Percentiles rank a stretch among this genome's conserved stretches.
Conservation (phyloP, 2,329 filamentous ascomycete species). For the Scopulariopsis brevicaulis region DNA sequence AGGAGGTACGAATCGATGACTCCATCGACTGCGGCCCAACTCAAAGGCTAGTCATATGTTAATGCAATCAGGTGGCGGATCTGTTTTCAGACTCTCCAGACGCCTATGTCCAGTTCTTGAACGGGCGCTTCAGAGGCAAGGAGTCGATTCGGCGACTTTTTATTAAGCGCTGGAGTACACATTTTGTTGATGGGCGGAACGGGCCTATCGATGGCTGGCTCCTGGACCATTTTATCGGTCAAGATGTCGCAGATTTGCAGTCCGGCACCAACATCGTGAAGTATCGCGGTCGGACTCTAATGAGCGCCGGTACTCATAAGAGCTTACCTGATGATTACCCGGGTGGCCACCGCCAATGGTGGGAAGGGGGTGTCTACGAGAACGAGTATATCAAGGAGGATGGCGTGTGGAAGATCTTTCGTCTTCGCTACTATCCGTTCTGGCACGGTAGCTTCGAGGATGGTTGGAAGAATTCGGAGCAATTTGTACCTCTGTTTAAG, state of each 20-base stretch:
- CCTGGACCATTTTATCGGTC: too few relatives aligned
- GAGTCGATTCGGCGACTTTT: conserved; percentile 39
- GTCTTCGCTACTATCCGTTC: conserved; percentile 44
- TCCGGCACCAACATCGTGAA: too few relatives aligned
- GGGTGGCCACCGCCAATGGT: conserved; percentile 42
- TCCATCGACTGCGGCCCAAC: background rate
- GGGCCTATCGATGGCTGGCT: conserved; percentile 43
- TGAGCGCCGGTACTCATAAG: too few relatives aligned
- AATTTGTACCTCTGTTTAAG: conserved; percentile 39
- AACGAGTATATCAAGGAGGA: conserved; percentile 46
- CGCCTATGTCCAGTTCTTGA: conserved; percentile 43
- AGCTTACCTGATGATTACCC: too few relatives aligned
- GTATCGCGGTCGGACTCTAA: too few relatives aligned
- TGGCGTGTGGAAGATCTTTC: conserved; percentile 35
- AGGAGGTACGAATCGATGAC: conserved; percentile 37
- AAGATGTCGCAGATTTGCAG: too few relatives aligned
- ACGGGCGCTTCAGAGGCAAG: conserved; percentile 38
- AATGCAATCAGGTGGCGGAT: conserved; percentile 23
- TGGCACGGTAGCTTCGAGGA: conserved; percentile 43
- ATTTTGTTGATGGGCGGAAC: conserved; percentile 39
- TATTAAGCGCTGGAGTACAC: conserved; percentile 34
- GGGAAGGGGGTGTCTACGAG: conserved; percentile 46
- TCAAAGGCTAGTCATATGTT: background rate
- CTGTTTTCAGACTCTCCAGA: conserved; percentile 41
- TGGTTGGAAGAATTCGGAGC: conserved; percentile 42